phyloP scores from a whole-genome alignment of 2,329 filamentous ascomycete species.

The Pseudocercospora pini-densiflorae region DNA sequence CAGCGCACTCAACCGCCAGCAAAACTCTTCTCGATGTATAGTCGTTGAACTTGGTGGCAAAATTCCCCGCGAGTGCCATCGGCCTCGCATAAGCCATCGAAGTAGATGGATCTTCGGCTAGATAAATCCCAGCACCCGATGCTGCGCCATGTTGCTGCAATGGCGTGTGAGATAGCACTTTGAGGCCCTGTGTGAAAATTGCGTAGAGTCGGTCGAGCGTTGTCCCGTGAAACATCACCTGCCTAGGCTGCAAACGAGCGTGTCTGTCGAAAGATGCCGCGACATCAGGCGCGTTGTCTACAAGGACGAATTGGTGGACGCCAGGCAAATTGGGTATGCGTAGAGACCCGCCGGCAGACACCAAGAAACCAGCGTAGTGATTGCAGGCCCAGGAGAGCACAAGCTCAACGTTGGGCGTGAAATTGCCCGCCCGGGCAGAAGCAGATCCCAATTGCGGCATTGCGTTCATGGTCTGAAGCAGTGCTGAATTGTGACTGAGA shows the following conservation, averaged over 20 bases:
- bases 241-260: conserved; percentile 4
- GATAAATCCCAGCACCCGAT: conserved; percentile 11
- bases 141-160: conserved; percentile 13
- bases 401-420: neutral
- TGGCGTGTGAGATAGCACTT: conserved; percentile 12
- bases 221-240: conserved; percentile 18
- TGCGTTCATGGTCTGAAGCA: neutral
- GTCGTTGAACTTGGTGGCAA: neutral
- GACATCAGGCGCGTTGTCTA: conserved; percentile 10
- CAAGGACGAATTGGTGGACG: conserved; percentile 15
- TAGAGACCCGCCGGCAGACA: neutral
- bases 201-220: conserved; percentile 13
- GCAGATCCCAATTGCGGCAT: neutral
- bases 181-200: conserved; percentile 17
- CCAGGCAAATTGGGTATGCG: conserved; percentile 17
- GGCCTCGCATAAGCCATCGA: conserved; percentile 3
- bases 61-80: neutral
- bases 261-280: conserved; percentile 11
- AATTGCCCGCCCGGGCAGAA: neutral
- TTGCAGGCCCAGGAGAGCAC: conserved; percentile 12
- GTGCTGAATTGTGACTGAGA: neutral
- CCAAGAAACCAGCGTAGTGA: conserved; percentile 10
- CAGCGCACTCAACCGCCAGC: conserved; percentile 18
- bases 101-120: conserved; percentile 10
- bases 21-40: conserved; percentile 8